Conservation (phyloP, 2,329 filamentous ascomycete genomes). For the Amylocarpus encephaloides region DNA sequence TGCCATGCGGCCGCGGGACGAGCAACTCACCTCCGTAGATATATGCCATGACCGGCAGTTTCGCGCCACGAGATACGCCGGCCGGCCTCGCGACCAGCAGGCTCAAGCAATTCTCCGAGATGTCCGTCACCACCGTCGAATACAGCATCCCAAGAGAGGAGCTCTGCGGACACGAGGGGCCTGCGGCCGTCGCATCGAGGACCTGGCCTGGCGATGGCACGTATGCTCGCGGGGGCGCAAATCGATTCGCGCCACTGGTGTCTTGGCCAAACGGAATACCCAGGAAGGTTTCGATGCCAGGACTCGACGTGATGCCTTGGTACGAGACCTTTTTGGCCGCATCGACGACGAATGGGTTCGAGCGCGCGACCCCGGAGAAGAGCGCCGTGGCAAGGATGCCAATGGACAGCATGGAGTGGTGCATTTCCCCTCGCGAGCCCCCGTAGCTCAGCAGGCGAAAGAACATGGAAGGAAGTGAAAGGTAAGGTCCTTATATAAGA, state of each 20-base stretch:
- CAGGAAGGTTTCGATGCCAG: slow-evolving; percentile 40
- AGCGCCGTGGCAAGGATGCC: neutral
- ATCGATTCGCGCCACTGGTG: slow-evolving; percentile 40
- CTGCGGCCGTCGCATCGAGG: slow-evolving; percentile 36
- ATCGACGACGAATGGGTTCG: slow-evolving; percentile 19
- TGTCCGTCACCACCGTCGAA: slow-evolving; percentile 34
- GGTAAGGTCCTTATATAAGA: too few relatives aligned
- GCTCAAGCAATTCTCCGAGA: slow-evolving; percentile 56
- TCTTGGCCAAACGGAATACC: slow-evolving; percentile 43
- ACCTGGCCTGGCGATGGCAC: slow-evolving; percentile 29
- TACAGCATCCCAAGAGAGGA: slow-evolving; percentile 31
- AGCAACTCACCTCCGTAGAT: slow-evolving; percentile 54
- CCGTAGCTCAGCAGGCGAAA: too few relatives aligned
- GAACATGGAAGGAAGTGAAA: too few relatives aligned
- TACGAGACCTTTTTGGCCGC: slow-evolving; percentile 34
- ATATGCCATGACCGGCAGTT: slow-evolving; percentile 61
- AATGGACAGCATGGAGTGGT: too few relatives aligned
- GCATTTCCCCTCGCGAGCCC: too few relatives aligned
- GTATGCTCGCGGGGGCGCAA: slow-evolving; percentile 38
- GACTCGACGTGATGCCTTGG: slow-evolving; percentile 37
- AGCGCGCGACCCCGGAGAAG: neutral
- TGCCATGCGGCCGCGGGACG: neutral
- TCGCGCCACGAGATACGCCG: slow-evolving; percentile 41
- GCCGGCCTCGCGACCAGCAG: slow-evolving; percentile 47
- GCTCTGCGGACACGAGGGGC: slow-evolving; percentile 40